Conservation (phyloP, 768 basidiomycete species). For the Suillus discolor region DNA sequence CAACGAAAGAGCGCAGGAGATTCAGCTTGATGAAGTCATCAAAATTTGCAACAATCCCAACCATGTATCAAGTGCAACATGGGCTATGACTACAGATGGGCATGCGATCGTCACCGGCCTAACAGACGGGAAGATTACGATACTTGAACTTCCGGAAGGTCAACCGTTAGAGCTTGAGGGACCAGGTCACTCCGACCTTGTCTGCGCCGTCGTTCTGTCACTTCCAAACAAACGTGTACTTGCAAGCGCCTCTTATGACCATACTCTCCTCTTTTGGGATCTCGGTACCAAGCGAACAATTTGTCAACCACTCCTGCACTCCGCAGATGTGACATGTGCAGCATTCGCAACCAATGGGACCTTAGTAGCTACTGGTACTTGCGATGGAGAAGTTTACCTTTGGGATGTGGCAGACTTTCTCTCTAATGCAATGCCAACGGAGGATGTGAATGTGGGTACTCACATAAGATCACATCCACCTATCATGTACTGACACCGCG, state of each 20-base stretch:
- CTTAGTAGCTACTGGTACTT: background rate
- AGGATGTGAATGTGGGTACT: background rate
- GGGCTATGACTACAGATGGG: background rate
- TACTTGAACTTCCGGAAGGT: background rate
- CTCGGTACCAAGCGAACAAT: constrained; percentile 5
- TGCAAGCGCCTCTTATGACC: constrained; percentile 18
- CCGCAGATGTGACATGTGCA: background rate
- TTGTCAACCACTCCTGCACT: constrained; percentile 10
- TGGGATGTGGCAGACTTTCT: background rate
- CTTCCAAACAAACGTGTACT: constrained; percentile 16
- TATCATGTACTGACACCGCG: background rate
- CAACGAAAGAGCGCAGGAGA: background rate
- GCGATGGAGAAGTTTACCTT: background rate
- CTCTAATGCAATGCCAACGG: background rate
- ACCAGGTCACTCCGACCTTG: background rate
- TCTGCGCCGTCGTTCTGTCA: background rate
- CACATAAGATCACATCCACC: background rate
- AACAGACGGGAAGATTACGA: background rate
- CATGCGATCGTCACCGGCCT: background rate
- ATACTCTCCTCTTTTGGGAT: constrained; percentile 14
- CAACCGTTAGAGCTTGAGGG: background rate
- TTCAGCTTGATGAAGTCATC: background rate
- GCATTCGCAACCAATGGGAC: background rate
- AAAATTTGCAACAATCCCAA: background rate
- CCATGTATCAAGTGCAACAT: background rate